Percentiles rank a stretch among this genome's conserved stretches.
phyloP scores from a whole-genome alignment of 805 yeast genomes.

The Candida ulmi region DNA sequence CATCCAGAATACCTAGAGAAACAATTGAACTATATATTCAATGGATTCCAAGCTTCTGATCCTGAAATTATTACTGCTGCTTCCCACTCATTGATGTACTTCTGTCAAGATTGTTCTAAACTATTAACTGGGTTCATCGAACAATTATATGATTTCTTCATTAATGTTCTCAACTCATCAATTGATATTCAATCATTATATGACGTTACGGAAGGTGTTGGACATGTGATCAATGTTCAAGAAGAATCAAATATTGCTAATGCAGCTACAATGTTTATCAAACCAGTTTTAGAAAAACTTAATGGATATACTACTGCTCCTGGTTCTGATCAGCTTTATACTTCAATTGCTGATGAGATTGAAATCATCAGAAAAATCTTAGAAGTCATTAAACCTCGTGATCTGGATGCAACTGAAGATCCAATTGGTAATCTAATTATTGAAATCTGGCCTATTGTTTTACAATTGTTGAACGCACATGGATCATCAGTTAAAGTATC shows the following conservation, averaged over 20 bases:
- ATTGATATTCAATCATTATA: constrained; percentile 65
- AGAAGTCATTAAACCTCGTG: constrained; percentile 44
- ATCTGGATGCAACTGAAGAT: constrained; percentile 25
- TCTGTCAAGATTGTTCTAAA: constrained; percentile 84
- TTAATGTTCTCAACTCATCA: constrained; percentile 38
- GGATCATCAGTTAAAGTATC: constrained; percentile 61
- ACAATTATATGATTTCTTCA: constrained; percentile 72
- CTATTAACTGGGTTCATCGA: constrained; percentile 62
- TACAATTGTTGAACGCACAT: constrained; percentile 41
- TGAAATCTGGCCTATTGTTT: constrained; percentile 57
- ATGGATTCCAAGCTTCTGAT: constrained; percentile 50
- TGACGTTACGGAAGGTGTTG: constrained; percentile 86
- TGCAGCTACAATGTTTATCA: constrained; percentile 57
- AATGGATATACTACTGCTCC: constrained; percentile 19
- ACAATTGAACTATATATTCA: constrained; percentile 78
- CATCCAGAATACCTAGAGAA: constrained; percentile 80
- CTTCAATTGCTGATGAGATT: constrained; percentile 62
- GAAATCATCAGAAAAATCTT: constrained; percentile 63
- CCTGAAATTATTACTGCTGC: constrained; percentile 68
- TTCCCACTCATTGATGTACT: constrained; percentile 88
- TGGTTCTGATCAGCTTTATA: constrained; percentile 31
- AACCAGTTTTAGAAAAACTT: constrained; percentile 53
- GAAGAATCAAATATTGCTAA: constrained; percentile 46
- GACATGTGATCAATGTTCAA: constrained; percentile 68
- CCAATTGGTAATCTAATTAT: constrained; percentile 51